A percentile compares a stretch with the other conserved stretches of the same genome.
Conservation (phyloP, 2,329 filamentous ascomycete genomes). For the Ramichloridium luteum region DNA sequence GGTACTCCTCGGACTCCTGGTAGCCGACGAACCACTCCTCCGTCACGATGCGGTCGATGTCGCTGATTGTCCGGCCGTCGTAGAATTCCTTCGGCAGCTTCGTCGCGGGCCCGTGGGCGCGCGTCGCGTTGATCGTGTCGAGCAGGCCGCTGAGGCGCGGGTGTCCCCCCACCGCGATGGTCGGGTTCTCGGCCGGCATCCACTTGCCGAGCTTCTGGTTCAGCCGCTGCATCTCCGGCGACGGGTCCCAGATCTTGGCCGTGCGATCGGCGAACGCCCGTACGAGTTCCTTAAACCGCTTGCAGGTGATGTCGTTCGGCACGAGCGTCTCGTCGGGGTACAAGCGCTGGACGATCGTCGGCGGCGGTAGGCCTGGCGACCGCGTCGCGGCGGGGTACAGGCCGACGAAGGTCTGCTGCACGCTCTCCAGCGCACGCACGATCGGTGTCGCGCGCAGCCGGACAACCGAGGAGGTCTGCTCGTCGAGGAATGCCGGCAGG, state of each 20-base stretch:
- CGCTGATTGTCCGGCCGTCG: slow-evolving; percentile 55
- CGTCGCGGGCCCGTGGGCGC: slow-evolving; percentile 71
- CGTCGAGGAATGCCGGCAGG: slow-evolving; percentile 33
- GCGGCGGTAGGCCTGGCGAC: slow-evolving; percentile 30
- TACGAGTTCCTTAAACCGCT: slow-evolving; percentile 36
- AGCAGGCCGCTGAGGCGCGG: slow-evolving; percentile 81
- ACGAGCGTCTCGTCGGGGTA: slow-evolving; percentile 39
- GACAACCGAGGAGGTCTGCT: slow-evolving; percentile 25
- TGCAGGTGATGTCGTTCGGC: slow-evolving; percentile 38
- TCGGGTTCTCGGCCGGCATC: slow-evolving; percentile 59
- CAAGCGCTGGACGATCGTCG: slow-evolving; percentile 33
- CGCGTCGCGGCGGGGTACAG: slow-evolving; percentile 35
- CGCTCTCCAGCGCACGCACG: slow-evolving; percentile 38
- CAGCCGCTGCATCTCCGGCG: slow-evolving; percentile 72
- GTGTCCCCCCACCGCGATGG: slow-evolving; percentile 69
- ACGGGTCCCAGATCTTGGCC: slow-evolving; percentile 39
- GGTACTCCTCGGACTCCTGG: slow-evolving; percentile 71
- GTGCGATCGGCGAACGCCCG: slow-evolving; percentile 37
- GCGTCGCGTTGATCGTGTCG: slow-evolving; percentile 83
- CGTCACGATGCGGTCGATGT: slow-evolving; percentile 60
- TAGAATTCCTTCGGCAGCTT: slow-evolving; percentile 78
- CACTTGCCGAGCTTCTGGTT: slow-evolving; percentile 67
- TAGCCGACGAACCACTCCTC: slow-evolving; percentile 94
- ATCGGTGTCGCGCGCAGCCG: slow-evolving; percentile 38
- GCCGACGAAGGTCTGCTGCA: slow-evolving; percentile 39